Evolutionary conservation across 192 early-diverging fungal species (phyloP), one percentile per base, ranked within the genome.

Genomic region (Umbelopsis sp.): DNA sequence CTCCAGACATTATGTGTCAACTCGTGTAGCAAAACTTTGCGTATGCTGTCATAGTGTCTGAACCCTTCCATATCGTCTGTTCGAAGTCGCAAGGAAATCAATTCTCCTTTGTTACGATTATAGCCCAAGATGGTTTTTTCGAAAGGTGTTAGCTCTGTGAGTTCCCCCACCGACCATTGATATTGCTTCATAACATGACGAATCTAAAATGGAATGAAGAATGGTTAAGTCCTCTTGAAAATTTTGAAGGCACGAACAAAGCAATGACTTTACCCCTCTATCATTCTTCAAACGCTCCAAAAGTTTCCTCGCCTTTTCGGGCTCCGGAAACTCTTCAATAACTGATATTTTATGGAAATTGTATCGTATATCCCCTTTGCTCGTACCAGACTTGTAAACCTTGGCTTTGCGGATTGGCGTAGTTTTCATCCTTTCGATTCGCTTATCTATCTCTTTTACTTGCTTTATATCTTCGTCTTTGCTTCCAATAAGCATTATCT

Each of bases 11-110:
- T 91, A 65, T 95, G 93, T 5, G 90, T 76, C 7, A 95, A 82
- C 72, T 95, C 93, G 74, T 95, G 93, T 27, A 95, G 68, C 20
- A 95, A 67, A 3, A 93, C 91, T 49, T 85, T 87, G 20, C 89
- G 73, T 8, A 95, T 78, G 0, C 83, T 78, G 25, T 83, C 81
- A 70, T 91, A 95, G 49, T 88, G 84, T 45, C 93, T 74, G 65
- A 95, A 95, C 7, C 93, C 93, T 48, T 86, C 84, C 64, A 92
- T 73, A 71, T 88, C 86, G 77, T 93, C 85, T 3, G 93, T 93
- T 11, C 93, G 80, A n/a, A 95, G 68, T 58, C 93, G 80, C 16
- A 95, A 66, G 0, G 92, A 85, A 71, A 95, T 93, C 49, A 84
- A 75, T 58, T 90, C 80, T 13, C 93, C 93, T 46, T 71, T 75